phyloP scores from a whole-genome alignment of 192 early-diverging fungal species.

The Podila clonocystis region DNA sequence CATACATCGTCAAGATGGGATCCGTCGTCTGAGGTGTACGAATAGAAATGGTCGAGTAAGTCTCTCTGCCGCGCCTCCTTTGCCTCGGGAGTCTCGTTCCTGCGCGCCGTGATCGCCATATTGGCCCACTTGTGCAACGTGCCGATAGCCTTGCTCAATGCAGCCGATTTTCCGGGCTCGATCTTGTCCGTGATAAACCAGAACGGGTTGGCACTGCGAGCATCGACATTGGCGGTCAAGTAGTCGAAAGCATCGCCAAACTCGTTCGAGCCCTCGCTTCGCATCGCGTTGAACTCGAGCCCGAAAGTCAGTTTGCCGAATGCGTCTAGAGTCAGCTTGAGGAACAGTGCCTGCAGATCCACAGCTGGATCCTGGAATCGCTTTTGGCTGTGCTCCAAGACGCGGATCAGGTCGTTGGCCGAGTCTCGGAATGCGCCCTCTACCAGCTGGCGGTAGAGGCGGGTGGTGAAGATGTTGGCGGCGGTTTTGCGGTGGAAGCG shows the following conservation, averaged over 20 bases:
- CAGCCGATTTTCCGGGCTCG: conserved; percentile 10
- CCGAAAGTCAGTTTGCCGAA: conserved; percentile 52
- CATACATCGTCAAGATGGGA: conserved; percentile 30
- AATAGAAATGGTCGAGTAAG: conserved; percentile 58
- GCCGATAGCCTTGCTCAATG: conserved; percentile 7
- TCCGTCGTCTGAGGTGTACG: conserved; percentile 52
- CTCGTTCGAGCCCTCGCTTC: conserved; percentile 20
- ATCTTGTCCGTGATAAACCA: conserved; percentile 49
- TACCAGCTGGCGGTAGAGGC: conserved; percentile 37
- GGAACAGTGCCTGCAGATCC: conserved; percentile 58
- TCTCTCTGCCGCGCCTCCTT: conserved; percentile 23
- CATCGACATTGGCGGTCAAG: conserved; percentile 40
- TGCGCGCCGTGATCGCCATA: conserved; percentile 30
- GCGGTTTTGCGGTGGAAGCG: conserved; percentile 59
- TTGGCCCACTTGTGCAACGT: conserved; percentile 38
- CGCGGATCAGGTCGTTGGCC: conserved; percentile 11
- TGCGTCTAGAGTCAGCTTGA: conserved; percentile 52
- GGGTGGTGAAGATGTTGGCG: conserved; percentile 40
- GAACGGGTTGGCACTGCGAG: conserved; percentile 32
- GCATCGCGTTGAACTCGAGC: conserved; percentile 25
- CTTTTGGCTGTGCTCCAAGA: conserved; percentile 12
- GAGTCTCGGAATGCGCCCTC: conserved; percentile 26
- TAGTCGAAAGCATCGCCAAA: conserved; percentile 64
- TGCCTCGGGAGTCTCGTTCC: conserved; percentile 13
- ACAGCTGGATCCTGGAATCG: conserved; percentile 8